Evolutionary conservation across 2,329 filamentous ascomycete genomes (phyloP).

Genomic region (Calonectria leucothoes): DNA sequence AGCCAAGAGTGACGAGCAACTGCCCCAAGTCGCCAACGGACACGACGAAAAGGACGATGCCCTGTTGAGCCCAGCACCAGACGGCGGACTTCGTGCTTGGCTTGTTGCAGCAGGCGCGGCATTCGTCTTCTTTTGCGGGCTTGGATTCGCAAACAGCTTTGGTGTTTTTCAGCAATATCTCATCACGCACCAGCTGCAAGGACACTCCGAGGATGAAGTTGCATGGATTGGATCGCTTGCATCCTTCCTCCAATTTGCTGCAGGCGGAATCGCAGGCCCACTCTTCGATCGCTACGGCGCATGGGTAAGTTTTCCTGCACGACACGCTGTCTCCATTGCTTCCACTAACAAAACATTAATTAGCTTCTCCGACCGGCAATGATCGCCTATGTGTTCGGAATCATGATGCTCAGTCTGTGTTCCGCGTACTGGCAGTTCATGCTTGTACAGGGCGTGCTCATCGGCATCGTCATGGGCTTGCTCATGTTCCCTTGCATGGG

Average conservation of each 20-base stretch:
- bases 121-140: conserved; percentile 50
- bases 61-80: conserved; percentile 28
- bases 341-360: neutral
- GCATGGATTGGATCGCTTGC: conserved; percentile 57
- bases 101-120: conserved; percentile 51
- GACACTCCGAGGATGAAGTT: conserved; percentile 46
- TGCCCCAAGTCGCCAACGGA: fast-evolving
- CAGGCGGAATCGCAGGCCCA: conserved; percentile 35
- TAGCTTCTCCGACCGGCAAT: conserved; percentile 32
- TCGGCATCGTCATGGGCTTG: conserved; percentile 54
- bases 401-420: conserved; percentile 45
- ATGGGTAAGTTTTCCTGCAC: conserved; percentile 14
- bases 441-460: conserved; percentile 60
- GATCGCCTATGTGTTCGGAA: conserved; percentile 26
- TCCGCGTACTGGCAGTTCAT: conserved; percentile 63
- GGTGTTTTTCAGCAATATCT: conserved; percentile 60
- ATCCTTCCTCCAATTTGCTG: conserved; percentile 50
- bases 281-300: conserved; percentile 36
- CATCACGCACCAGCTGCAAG: conserved; percentile 47
- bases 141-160: conserved; percentile 58
- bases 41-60: neutral
- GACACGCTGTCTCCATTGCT: fast-evolving
- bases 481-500: conserved; percentile 58
- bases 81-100: conserved; percentile 54
- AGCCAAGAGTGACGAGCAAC: neutral